These are phyloP conservation scores for Cladophialophora psammophila DNA, from an alignment of 2,329 filamentous ascomycete species.

Conservation along the genomic window DNA sequence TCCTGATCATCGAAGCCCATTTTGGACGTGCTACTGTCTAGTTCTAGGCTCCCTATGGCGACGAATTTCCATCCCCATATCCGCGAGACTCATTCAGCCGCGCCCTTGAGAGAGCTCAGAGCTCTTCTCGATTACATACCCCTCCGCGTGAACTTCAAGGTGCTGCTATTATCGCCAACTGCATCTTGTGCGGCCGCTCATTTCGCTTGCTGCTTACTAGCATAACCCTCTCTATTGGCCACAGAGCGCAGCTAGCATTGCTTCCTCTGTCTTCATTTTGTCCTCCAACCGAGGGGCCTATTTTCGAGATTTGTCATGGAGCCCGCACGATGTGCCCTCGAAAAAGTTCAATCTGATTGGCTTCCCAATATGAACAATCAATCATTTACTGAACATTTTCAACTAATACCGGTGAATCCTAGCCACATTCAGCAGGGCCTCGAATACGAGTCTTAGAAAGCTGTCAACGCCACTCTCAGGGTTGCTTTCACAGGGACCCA, in stretches of 20 bases:
- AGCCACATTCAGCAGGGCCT: background rate
- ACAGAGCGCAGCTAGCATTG: background rate
- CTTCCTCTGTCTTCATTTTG: background rate
- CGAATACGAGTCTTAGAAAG: slow-evolving; percentile 56
- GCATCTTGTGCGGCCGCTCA: background rate
- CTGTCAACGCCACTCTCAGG: slow-evolving; percentile 58
- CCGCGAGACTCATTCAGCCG: background rate
- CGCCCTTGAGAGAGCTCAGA: background rate
- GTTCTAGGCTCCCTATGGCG: background rate
- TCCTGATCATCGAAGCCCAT: background rate
- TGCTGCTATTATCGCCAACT: background rate
- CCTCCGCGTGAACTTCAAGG: background rate
- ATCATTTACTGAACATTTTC: slow-evolving; percentile 2
- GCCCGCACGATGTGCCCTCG: background rate
- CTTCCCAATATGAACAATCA: background rate
- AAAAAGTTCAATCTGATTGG: background rate
- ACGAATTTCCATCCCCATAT: background rate
- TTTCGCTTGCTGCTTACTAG: background rate
- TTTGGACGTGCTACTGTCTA: background rate
- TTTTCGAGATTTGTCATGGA: background rate
- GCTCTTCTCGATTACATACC: background rate
- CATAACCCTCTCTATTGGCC: background rate
- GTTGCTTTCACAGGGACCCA: slow-evolving; percentile 61
- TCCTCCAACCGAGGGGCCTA: background rate
- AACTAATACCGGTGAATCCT: background rate